Base-by-base conservation (phyloP, 169 alveolate genomes). In the Plasmodium gonderi region DNA sequence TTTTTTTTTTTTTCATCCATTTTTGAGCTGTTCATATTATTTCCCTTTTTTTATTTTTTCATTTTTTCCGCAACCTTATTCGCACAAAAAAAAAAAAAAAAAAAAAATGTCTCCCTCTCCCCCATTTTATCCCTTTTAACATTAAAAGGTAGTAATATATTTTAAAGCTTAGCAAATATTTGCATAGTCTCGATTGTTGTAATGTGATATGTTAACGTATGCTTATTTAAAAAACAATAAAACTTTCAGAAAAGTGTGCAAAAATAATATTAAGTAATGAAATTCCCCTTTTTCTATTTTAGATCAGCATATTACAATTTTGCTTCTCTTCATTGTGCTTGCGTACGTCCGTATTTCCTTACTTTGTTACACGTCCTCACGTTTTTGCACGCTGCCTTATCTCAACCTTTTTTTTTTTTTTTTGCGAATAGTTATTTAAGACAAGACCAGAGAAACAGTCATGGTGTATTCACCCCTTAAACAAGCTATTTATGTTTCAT, bases 121-220 rank as follows among this genome's bases (percentile, higher is more conserved):
- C n/a, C n/a, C 33, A 54, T 54, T 23, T 54, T 54, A 54, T 54
- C 69, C 69, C 69, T 54, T 54, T 54, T 54, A 54, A 54, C 69
- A 54, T 54, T 14, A 54, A 54, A 17, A 5, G 69, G 69, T 0
- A 5, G 69, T 23, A 11, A 31, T 0, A 3, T n/a, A 49, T 51
- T n/a, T 54, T 54, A n/a, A 54, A 54, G 69, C 11, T 31, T n/a
- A n/a, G n/a, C n/a, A n/a, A n/a, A n/a, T n/a, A n/a, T n/a, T n/a
- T n/a, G n/a, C n/a, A n/a, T n/a, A n/a, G n/a, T n/a, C n/a, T n/a
- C n/a, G n/a, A n/a, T n/a, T n/a, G n/a, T n/a, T n/a, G n/a, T n/a
- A n/a, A n/a, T n/a, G n/a, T n/a, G n/a, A n/a, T n/a, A n/a, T n/a
- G n/a, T n/a, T n/a, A n/a, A n/a, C n/a, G n/a, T n/a, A n/a, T n/a